A percentile compares a stretch with the other conserved stretches of the same genome.
Conservation (phyloP, 768 basidiomycete species). For the Fistulinella prunicolor region DNA sequence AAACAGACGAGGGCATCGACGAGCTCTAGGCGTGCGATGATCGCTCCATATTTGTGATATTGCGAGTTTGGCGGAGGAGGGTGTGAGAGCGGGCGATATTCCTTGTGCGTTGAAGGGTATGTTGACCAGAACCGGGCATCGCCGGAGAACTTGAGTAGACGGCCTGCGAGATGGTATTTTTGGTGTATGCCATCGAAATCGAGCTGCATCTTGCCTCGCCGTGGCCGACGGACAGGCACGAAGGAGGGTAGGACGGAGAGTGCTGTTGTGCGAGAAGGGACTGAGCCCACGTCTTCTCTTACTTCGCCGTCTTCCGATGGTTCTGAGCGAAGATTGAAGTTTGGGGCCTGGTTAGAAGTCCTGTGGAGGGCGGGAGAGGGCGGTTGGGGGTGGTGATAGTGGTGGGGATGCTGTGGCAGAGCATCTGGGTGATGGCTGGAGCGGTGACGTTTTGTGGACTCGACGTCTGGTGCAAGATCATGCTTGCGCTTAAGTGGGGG, state of each 20-base stretch:
- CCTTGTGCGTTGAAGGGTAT: slow-evolving; percentile 59
- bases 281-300: slow-evolving; percentile 35
- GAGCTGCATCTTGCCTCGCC: slow-evolving; percentile 50
- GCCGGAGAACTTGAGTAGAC: slow-evolving; percentile 80
- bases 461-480: slow-evolving; percentile 24
- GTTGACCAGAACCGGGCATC: slow-evolving; percentile 77
- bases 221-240: slow-evolving; percentile 65
- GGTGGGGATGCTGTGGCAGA: slow-evolving; percentile 28
- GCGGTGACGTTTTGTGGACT: slow-evolving; percentile 33
- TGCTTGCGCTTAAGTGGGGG: slow-evolving; percentile 39
- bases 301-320: slow-evolving; percentile 48
- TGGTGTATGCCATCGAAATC: slow-evolving; percentile 64
- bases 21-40: slow-evolving; percentile 77
- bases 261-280: slow-evolving; percentile 23
- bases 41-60: slow-evolving; percentile 72
- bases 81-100: slow-evolving; percentile 58
- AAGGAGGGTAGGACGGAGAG: slow-evolving; percentile 32
- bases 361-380: slow-evolving; percentile 17
- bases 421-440: slow-evolving; percentile 22
- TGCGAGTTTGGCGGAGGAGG: slow-evolving; percentile 64
- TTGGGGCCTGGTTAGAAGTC: slow-evolving; percentile 22
- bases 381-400: slow-evolving; percentile 28
- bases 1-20: slow-evolving; percentile 82
- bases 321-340: slow-evolving; percentile 35
- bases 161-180: slow-evolving; percentile 66